A percentile compares a stretch with the other conserved stretches of the same genome.
phyloP scores from a whole-genome alignment of 176 grass and related monocot species.

The Canna indica region DNA sequence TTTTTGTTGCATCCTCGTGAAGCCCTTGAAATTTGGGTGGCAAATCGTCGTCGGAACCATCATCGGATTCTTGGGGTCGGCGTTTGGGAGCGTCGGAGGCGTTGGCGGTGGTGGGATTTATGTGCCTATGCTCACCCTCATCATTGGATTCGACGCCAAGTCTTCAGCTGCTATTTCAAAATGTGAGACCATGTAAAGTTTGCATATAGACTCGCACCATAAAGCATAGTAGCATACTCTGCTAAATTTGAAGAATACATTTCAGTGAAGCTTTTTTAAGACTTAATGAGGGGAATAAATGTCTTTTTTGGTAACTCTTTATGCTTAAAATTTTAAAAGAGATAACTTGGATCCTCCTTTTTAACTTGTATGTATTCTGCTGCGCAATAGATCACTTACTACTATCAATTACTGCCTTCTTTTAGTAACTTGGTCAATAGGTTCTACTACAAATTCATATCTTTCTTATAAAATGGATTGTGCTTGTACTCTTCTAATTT shows the following conservation, averaged over 20 bases:
- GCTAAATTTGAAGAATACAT: background rate
- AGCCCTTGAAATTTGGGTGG: slow-evolving; percentile 28
- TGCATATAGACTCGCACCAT: background rate
- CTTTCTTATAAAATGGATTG: background rate
- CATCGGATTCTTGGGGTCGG: slow-evolving; percentile 19
- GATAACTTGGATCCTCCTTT: background rate
- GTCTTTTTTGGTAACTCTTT: background rate
- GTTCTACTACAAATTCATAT: background rate
- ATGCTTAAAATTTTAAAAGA: background rate
- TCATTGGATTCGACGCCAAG: slow-evolving; percentile 26
- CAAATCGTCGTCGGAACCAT: slow-evolving; percentile 18
- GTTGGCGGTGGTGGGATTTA: slow-evolving; percentile 26
- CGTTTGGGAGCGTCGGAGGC: slow-evolving; percentile 25
- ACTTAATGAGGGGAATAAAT: background rate
- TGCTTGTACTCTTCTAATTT: background rate
- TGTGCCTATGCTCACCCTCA: slow-evolving; percentile 27
- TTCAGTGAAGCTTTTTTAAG: background rate
- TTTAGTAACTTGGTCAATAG: background rate
- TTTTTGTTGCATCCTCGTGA: slow-evolving; percentile 1
- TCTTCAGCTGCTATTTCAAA: slow-evolving; percentile 25
- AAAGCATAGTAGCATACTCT: background rate
- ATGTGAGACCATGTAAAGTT: slow-evolving; percentile 2
- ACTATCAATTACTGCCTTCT: background rate
- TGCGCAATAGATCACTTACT: background rate
- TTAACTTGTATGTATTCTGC: background rate